Conservation (phyloP, 2,329 filamentous ascomycete genomes). For the Fusarium sp. region DNA sequence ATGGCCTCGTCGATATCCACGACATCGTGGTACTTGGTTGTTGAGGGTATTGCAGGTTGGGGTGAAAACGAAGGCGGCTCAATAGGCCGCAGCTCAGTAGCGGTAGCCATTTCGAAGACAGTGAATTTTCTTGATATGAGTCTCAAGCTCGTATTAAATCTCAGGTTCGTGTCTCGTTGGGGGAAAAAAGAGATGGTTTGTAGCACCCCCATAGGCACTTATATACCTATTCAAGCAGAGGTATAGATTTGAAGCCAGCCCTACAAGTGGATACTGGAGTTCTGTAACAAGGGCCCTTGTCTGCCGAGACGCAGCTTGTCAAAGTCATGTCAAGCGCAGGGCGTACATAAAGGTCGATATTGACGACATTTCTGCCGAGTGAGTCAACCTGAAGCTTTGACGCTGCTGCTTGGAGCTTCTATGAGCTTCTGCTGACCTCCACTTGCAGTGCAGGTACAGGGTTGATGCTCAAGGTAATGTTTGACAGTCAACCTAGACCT, state of each 20-base stretch:
- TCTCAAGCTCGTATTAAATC: neutral
- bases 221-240: slow-evolving; percentile 16
- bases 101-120: slow-evolving; percentile 50
- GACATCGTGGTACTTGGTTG: slow-evolving; percentile 13
- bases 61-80: slow-evolving; percentile 36
- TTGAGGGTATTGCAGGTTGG: slow-evolving; percentile 6
- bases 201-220: slow-evolving; percentile 4
- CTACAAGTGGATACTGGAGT: slow-evolving; percentile 33
- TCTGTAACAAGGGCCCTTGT: slow-evolving; percentile 7
- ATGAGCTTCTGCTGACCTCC: neutral
- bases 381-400: slow-evolving; percentile 26
- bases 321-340: slow-evolving; percentile 41
- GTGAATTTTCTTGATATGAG: neutral
- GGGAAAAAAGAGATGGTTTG: neutral
- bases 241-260: slow-evolving; percentile 25
- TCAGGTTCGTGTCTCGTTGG: neutral
- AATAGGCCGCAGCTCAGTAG: slow-evolving; percentile 50
- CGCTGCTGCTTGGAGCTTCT: slow-evolving; percentile 1
- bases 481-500: too few relatives aligned
- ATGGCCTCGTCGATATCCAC: slow-evolving; percentile 49
- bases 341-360: slow-evolving; percentile 24
- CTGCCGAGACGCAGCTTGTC: slow-evolving; percentile 8
- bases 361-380: slow-evolving; percentile 9
- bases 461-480: neutral
- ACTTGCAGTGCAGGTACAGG: neutral